A percentile compares a stretch with the other conserved stretches of the same genome.
phyloP scores from a whole-genome alignment of 169 alveolate species.

The Cyclospora cayetanensis region DNA sequence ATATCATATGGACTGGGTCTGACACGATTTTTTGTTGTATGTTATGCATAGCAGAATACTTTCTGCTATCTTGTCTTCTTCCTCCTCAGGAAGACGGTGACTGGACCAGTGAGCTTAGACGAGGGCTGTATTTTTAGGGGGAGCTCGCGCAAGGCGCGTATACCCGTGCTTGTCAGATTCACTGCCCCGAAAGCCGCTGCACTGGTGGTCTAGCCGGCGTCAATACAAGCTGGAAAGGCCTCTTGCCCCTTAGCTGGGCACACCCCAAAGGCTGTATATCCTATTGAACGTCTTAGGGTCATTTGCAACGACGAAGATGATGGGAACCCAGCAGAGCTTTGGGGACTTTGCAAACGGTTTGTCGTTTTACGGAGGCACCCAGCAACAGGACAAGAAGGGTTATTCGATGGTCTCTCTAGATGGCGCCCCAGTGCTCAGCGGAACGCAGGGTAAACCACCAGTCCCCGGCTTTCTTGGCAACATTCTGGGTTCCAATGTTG shows the following conservation, averaged over 20 bases:
- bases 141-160: conserved; percentile 20
- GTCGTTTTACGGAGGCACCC: conserved; percentile 67
- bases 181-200: conserved; percentile 1
- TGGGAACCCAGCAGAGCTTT: conserved; percentile 65
- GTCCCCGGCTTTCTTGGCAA: conserved; percentile 62
- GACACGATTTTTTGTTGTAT: conserved; percentile 48
- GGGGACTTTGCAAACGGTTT: conserved; percentile 68
- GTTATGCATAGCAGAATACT: conserved; percentile 17
- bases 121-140: conserved; percentile 24
- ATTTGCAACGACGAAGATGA: conserved; percentile 23
- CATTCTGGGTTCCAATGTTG: conserved; percentile 45
- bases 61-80: conserved; percentile 11
- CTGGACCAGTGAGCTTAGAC: conserved; percentile 21
- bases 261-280: neutral
- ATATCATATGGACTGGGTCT: neutral
- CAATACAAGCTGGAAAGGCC: too few species aligned
- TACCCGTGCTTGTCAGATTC: conserved; percentile 10
- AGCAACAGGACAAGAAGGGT: conserved; percentile 51
- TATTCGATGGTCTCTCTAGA: conserved; percentile 60
- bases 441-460: conserved; percentile 26
- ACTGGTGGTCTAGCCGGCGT: neutral
- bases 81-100: conserved; percentile 22
- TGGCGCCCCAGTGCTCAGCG: conserved; percentile 51
- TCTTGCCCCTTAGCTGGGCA: neutral
- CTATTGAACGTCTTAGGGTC: neutral